phyloP scores from a whole-genome alignment of 305 asterid species.

The Vinca major region DNA sequence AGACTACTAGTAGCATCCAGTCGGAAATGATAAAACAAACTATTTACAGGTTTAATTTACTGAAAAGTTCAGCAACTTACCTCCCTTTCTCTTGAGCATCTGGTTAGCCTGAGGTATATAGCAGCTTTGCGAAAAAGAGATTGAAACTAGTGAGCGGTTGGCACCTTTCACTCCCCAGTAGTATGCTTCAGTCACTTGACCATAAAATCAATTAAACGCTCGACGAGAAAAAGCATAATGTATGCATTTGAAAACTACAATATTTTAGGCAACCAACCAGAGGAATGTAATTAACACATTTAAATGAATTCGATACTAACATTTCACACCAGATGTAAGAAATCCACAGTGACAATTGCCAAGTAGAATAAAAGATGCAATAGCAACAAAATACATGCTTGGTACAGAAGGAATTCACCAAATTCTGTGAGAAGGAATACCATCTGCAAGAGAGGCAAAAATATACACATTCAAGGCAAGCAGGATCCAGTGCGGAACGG shows the following conservation, averaged over 20 bases:
- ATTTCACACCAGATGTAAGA: not conserved
- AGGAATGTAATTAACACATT: not conserved
- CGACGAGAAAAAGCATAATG: not conserved
- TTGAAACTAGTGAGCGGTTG: not conserved
- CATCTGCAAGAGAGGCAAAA: not conserved
- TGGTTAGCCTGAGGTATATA: not conserved
- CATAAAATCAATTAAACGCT: not conserved
- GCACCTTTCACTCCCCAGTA: no score
- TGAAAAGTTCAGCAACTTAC: not conserved
- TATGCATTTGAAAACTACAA: not conserved
- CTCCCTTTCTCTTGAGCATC: not conserved
- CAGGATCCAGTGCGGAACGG: no score
- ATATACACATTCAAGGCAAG: not conserved
- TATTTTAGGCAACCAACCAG: not conserved
- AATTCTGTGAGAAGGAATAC: not conserved
- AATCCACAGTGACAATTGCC: not conserved
- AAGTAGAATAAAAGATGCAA: not conserved
- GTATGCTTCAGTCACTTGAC: not conserved
- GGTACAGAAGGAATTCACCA: not conserved
- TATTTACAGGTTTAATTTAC: not conserved
- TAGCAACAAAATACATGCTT: not conserved
- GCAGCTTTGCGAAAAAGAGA: not conserved
- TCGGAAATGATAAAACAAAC: not conserved
- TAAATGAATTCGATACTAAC: not conserved
- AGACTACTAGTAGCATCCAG: not conserved